A percentile compares a stretch with the other conserved stretches of the same genome.
Evolutionary conservation across 2,329 filamentous ascomycete genomes (phyloP).

Genomic region (Trichoderma arundinaceum): DNA sequence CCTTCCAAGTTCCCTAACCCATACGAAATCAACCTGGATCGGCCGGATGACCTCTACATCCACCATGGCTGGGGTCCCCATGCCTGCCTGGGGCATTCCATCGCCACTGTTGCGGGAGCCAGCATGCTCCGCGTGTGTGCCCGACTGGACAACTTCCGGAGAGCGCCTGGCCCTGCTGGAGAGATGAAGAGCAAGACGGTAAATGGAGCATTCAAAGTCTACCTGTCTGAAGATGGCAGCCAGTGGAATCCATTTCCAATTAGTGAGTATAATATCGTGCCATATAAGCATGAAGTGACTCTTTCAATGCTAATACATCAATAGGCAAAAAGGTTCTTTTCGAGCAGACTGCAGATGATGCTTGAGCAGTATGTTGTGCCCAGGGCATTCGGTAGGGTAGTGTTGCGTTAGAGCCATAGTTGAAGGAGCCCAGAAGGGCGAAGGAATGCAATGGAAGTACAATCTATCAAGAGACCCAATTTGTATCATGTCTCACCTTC

Average conservation of each 20-base stretch:
- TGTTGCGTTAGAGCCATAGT: no score
- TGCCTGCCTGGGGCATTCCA: constrained; percentile 39
- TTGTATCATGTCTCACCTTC: background rate
- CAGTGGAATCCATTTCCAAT: constrained; percentile 30
- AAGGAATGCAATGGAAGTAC: background rate
- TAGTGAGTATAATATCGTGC: background rate
- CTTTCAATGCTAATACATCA: background rate
- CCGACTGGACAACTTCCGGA: constrained; percentile 25
- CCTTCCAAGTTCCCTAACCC: constrained; percentile 56
- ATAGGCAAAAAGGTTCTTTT: constrained; percentile 7
- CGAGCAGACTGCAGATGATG: background rate
- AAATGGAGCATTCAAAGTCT: constrained; percentile 28
- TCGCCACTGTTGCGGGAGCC: constrained; percentile 30
- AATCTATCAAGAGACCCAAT: background rate
- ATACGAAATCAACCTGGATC: constrained; percentile 55
- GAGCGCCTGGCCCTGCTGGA: constrained; percentile 29
- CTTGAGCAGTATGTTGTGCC: background rate
- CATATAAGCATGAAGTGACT: background rate
- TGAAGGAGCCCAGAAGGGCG: background rate
- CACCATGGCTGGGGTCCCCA: constrained; percentile 59
- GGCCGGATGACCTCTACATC: constrained; percentile 57
- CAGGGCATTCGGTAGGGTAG: no score
- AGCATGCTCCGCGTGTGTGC: constrained; percentile 29
- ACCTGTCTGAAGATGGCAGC: constrained; percentile 29
- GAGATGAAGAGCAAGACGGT: constrained; percentile 31